Evolutionary conservation across 306 rosid genomes (phyloP).

Genomic region (Chamaecrista fasciculata): DNA sequence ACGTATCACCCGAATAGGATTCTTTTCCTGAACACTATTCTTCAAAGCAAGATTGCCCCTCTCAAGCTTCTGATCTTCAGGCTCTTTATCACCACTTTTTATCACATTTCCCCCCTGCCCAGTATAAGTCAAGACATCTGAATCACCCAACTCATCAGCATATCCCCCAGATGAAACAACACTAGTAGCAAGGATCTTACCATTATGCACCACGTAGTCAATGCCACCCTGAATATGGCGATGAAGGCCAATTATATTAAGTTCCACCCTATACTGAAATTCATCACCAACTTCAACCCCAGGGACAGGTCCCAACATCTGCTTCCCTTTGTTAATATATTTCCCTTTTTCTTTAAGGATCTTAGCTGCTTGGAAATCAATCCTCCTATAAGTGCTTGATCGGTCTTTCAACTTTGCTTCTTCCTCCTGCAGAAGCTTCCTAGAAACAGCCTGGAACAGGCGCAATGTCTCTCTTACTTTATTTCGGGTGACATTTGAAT

Average conservation of each 20-base stretch:
- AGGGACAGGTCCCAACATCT: conserved; percentile 70
- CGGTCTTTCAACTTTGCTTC: conserved; percentile 52
- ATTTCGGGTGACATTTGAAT: conserved; percentile 45
- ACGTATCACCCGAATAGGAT: conserved; percentile 87
- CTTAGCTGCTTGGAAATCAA: conserved; percentile 56
- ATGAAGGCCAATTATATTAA: conserved; percentile 75
- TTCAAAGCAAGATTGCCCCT: conserved; percentile 92
- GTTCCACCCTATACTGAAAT: conserved; percentile 86
- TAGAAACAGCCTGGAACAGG: conserved; percentile 63
- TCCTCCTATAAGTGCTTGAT: conserved; percentile 40
- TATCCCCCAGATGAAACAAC: conserved; percentile 88
- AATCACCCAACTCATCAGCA: conserved; percentile 63
- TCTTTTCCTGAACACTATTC: conserved; percentile 63
- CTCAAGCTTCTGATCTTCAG: conserved; percentile 95
- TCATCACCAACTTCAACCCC: conserved; percentile 97
- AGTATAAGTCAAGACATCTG: conserved; percentile 67
- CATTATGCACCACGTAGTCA: conserved; percentile 58
- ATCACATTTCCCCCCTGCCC: conserved; percentile 94
- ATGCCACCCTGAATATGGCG: conserved; percentile 78
- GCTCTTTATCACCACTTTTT: conserved; percentile 55
- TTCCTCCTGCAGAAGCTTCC: conserved; percentile 75
- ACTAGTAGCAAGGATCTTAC: conserved; percentile 71
- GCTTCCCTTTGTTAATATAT: conserved; percentile 60
- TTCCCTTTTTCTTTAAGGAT: conserved; percentile 57
- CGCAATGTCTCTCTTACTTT: conserved; percentile 78